A percentile compares a stretch with the other conserved stretches of the same genome.
phyloP scores from a whole-genome alignment of 768 basidiomycete genomes.

The Megacollybia marginata region DNA sequence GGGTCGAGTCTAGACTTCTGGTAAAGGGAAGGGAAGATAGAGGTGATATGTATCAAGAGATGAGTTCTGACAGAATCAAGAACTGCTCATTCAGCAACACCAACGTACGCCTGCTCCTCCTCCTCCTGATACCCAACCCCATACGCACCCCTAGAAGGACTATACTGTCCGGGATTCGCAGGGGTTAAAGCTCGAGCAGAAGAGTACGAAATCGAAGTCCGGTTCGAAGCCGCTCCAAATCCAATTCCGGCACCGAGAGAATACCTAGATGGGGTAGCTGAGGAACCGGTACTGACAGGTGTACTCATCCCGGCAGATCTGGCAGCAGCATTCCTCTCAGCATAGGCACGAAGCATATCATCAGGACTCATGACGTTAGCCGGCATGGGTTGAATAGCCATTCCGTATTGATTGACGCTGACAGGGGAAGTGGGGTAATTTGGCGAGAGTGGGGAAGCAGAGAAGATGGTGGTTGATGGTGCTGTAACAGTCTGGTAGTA shows the following conservation, averaged over 20 bases:
- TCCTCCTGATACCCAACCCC: background rate
- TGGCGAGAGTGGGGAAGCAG: background rate
- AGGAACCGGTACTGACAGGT: background rate
- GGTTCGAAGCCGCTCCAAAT: background rate
- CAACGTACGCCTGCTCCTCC: background rate
- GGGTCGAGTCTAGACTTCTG: too few relatives aligned
- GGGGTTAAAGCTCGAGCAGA: background rate
- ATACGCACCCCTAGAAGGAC: slow-evolving; percentile 1
- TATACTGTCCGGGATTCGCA: slow-evolving; percentile 1
- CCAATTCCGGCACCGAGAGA: background rate
- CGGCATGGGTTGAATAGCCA: background rate
- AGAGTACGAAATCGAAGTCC: background rate
- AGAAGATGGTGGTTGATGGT: slow-evolving; percentile 6
- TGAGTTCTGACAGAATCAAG: too few relatives aligned
- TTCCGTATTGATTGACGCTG: background rate
- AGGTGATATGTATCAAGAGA: too few relatives aligned
- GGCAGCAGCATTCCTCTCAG: slow-evolving; percentile 30
- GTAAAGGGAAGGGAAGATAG: too few relatives aligned
- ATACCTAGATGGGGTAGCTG: background rate
- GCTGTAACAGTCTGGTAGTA: slow-evolving; percentile 4
- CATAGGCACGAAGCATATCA: slow-evolving; percentile 72
- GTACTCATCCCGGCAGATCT: background rate
- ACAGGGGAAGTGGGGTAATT: background rate
- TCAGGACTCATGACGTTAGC: slow-evolving; percentile 32
- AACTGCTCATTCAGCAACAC: background rate